Percentiles rank a stretch among this genome's conserved stretches.
Evolutionary conservation across 2,329 filamentous ascomycete genomes (phyloP).

Genomic region (Massarina eburnea): DNA sequence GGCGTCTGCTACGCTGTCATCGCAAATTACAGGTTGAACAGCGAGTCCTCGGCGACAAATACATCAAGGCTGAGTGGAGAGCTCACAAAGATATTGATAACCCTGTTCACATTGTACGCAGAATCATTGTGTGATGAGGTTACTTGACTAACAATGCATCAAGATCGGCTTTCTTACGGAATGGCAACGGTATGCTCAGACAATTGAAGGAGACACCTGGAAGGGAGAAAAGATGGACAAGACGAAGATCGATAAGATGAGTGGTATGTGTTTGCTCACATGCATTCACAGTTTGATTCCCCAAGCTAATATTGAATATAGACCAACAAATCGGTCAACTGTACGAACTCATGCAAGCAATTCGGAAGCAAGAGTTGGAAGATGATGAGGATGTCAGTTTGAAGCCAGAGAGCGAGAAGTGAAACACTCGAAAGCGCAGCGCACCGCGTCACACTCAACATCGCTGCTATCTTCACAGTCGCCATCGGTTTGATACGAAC

Average conservation of each 20-base stretch:
- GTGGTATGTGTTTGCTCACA: constrained; percentile 62
- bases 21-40: constrained; percentile 72
- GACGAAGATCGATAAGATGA: constrained; percentile 88
- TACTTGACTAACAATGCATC: constrained; percentile 7
- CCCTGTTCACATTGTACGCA: constrained; percentile 77
- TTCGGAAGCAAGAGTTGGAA: constrained; percentile 57
- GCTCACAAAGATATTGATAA: constrained; percentile 84
- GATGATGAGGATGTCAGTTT: constrained; percentile 52
- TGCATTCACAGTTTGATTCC: constrained; percentile 6
- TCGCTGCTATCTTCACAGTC: not conserved
- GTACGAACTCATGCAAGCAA: constrained; percentile 90
- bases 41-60: constrained; percentile 85
- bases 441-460: not conserved
- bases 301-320: constrained; percentile 40
- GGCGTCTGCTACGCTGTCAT: constrained; percentile 83
- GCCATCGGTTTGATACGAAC: not conserved
- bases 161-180: constrained; percentile 94
- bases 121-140: not conserved
- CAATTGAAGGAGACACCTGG: constrained; percentile 86
- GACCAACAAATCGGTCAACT: constrained; percentile 92
- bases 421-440: constrained; percentile 7
- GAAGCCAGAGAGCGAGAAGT: constrained; percentile 30
- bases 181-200: constrained; percentile 94
- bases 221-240: constrained; percentile 80
- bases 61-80: constrained; percentile 89